Percentiles rank a stretch among this genome's conserved stretches.
Conservation (phyloP, 768 basidiomycete species). For the Tephrocybe rancida region DNA sequence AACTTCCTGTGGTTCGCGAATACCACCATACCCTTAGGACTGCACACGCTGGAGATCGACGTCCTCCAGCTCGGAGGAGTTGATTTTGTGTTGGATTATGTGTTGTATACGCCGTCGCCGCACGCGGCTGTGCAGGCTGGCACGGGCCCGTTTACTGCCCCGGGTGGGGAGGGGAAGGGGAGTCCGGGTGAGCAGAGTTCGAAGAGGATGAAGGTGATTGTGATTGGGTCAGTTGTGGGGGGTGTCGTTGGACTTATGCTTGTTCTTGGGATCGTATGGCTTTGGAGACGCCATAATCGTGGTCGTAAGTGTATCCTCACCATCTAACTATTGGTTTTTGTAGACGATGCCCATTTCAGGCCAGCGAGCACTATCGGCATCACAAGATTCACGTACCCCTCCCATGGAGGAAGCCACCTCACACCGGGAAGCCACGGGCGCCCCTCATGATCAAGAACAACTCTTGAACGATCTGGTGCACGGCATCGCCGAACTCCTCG, state of each 20-base stretch:
- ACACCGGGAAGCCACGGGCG: no score
- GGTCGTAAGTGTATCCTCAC: neutral
- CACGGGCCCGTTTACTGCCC: neutral
- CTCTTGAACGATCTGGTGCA: neutral
- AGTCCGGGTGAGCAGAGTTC: neutral
- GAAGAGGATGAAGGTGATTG: neutral
- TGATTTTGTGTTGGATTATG: neutral
- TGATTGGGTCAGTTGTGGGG: neutral
- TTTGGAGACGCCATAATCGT: neutral
- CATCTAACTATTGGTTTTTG: neutral
- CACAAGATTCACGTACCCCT: no score
- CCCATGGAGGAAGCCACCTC: no score
- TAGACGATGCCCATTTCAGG: neutral
- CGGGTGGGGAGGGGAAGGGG: neutral
- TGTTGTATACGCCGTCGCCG: neutral
- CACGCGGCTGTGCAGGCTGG: neutral
- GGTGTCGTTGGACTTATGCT: neutral
- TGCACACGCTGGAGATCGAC: neutral
- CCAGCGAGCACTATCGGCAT: no score
- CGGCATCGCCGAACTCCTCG: neutral
- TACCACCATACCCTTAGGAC: neutral
- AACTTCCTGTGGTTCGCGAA: conserved; percentile 1
- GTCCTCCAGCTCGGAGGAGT: neutral
- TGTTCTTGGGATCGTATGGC: neutral
- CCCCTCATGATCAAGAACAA: neutral